Evolutionary conservation across 2,329 filamentous ascomycete genomes (phyloP).

Genomic region (Penicillium rolfsii): DNA sequence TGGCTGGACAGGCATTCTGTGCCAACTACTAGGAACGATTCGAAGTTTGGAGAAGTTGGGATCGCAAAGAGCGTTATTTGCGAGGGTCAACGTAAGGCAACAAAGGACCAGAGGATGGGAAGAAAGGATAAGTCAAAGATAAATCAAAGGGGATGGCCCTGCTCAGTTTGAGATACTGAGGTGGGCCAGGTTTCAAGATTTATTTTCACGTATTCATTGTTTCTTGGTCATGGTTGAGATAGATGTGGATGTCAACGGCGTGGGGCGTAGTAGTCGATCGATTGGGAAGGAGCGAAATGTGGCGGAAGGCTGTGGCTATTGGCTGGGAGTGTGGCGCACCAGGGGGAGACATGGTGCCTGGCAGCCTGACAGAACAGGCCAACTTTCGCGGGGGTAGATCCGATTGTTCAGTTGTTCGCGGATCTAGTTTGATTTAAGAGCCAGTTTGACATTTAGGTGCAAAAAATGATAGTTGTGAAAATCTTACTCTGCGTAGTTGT

Average conservation of each 20-base stretch:
- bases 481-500: background rate
- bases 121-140: background rate
- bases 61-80: background rate
- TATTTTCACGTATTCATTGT: background rate
- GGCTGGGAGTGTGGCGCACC: background rate
- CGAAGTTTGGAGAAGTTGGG: background rate
- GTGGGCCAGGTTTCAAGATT: background rate
- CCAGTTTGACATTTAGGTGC: background rate
- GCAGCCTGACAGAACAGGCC: background rate
- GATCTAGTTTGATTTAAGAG: background rate
- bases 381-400: background rate
- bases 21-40: background rate
- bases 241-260: background rate
- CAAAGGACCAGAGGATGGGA: background rate
- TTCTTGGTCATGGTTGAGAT: background rate
- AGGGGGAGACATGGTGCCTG: background rate
- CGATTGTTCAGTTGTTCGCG: no score
- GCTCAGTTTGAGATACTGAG: background rate
- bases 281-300: background rate
- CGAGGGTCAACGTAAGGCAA: background rate
- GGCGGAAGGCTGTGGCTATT: background rate
- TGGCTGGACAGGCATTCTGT: slow-evolving; percentile 21
- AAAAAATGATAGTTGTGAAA: background rate
- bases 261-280: background rate
- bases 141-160: background rate